These are phyloP conservation scores for Diaporthe citrichinensis DNA, from an alignment of 2,329 filamentous ascomycete genomes.

Conservation along the genomic window DNA sequence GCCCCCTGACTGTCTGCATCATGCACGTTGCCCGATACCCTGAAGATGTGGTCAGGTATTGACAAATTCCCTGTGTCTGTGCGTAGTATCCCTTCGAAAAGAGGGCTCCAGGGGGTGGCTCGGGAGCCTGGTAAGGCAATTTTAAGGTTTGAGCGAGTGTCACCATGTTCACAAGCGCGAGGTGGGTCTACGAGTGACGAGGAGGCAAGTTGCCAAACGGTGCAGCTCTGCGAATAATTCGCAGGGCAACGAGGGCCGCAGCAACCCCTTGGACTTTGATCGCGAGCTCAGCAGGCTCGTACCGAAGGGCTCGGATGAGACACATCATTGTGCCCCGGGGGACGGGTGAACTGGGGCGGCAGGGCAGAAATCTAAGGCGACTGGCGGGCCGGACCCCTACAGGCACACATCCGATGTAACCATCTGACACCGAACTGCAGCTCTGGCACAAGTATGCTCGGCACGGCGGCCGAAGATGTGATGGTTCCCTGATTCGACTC, in stretches of 20 bases:
- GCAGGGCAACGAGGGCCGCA: not conserved
- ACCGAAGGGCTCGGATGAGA: not conserved
- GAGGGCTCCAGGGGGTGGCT: not conserved
- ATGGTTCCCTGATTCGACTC: not conserved
- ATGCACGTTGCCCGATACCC: not conserved
- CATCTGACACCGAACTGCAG: slow-evolving; percentile 17
- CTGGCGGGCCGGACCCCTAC: not conserved
- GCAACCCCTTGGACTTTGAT: not conserved
- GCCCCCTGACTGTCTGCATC: not conserved
- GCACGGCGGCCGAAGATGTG: not conserved
- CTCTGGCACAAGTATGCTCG: not conserved
- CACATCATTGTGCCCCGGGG: not conserved
- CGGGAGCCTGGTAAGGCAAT: not conserved
- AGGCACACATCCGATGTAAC: not conserved
- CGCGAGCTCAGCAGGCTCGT: not conserved
- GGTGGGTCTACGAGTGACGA: not conserved
- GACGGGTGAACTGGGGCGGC: not conserved
- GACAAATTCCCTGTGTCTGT: slow-evolving; percentile 6
- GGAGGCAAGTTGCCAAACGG: not conserved
- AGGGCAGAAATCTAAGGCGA: not conserved
- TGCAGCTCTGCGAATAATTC: no score
- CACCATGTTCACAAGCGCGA: not conserved
- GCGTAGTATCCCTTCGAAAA: not conserved
- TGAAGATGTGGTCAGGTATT: not conserved
- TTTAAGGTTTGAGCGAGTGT: slow-evolving; percentile 1